A percentile compares a stretch with the other conserved stretches of the same genome.
Evolutionary conservation across 352 stramenopile species (phyloP).

Genomic region (Hyaloperonospora brassicae): DNA sequence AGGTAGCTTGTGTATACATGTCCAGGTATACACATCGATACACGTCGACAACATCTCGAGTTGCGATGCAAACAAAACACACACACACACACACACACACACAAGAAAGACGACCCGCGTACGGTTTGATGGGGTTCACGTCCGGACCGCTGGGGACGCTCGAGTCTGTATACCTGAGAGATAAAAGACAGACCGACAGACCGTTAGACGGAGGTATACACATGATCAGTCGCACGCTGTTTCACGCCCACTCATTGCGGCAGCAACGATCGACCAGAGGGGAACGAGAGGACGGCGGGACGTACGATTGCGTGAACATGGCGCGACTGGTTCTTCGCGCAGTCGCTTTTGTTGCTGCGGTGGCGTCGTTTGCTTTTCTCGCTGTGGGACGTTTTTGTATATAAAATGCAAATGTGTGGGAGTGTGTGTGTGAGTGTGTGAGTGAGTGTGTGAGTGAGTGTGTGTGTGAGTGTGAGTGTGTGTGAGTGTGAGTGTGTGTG

Average conservation of each 20-base stretch:
- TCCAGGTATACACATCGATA: no score
- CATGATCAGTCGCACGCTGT: no score
- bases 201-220: background rate
- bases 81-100: slow-evolving; percentile 3
- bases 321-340: background rate
- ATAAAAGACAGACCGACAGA: background rate
- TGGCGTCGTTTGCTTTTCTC: background rate
- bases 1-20: no score
- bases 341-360: background rate
- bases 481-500: no score
- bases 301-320: slow-evolving; percentile 33
- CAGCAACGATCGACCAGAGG: no score
- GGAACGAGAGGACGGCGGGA: background rate
- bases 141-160: slow-evolving; percentile 32
- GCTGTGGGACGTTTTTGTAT: background rate
- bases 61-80: background rate
- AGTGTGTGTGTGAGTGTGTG: no score
- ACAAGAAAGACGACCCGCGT: slow-evolving; percentile 1
- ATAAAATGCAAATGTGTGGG: no score
- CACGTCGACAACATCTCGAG: no score
- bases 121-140: slow-evolving; percentile 67
- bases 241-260: no score
- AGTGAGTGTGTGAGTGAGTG: no score
- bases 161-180: slow-evolving; percentile 30
- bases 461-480: no score